Conservation (phyloP, 108 stramenopile species). For the Cyclostephanos tholiformis region DNA sequence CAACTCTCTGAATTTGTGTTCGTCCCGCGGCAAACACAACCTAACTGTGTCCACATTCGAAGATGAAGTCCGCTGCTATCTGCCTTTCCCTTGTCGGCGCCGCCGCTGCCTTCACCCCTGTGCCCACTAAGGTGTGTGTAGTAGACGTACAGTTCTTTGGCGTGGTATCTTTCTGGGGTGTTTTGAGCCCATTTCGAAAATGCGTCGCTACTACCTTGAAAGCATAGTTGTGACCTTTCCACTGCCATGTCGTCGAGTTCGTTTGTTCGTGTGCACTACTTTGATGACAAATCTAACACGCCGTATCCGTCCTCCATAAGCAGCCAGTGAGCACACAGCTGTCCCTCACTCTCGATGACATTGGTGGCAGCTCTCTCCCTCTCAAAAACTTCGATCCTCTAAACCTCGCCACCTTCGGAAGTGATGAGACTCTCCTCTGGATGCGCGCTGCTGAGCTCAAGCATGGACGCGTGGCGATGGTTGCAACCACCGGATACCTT, state of each 20-base stretch:
- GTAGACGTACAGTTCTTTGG: no score
- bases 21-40: neutral
- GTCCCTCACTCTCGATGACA: conserved; percentile 48
- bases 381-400: conserved; percentile 80
- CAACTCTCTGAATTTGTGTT: neutral
- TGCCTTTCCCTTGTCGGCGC: conserved; percentile 65
- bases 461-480: conserved; percentile 86
- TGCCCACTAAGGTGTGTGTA: conserved; percentile 44
- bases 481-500: conserved; percentile 84
- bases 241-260: neutral
- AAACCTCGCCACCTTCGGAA: conserved; percentile 57
- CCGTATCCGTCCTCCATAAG: neutral
- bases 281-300: neutral
- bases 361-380: conserved; percentile 73
- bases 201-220: conserved; percentile 1
- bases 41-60: neutral
- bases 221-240: neutral
- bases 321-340: conserved; percentile 54
- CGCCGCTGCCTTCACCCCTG: conserved; percentile 70
- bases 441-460: conserved; percentile 88
- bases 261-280: neutral
- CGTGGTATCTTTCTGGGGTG: neutral
- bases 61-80: conserved; percentile 60
- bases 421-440: conserved; percentile 79
- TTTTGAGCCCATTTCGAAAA: neutral